phyloP scores from a whole-genome alignment of 352 stramenopile species.

The Globisporangium spiculum region DNA sequence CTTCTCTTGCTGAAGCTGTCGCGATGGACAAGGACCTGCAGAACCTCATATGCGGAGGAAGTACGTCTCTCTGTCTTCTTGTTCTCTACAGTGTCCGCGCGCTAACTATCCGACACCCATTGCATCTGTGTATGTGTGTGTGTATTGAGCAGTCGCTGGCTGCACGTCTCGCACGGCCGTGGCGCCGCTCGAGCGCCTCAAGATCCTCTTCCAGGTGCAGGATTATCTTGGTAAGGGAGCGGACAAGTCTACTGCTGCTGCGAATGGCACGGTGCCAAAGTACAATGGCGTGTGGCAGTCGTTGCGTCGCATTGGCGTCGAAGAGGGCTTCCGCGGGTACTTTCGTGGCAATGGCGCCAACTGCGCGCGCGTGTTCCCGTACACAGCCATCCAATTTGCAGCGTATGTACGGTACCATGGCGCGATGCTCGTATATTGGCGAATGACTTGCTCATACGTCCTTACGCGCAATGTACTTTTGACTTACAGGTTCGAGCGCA shows the following conservation, averaged over 20 bases:
- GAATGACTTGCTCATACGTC: background rate
- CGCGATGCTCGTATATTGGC: background rate
- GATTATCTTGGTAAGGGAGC: slow-evolving; percentile 40
- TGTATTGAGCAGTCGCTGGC: slow-evolving; percentile 44
- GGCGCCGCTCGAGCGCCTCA: slow-evolving; percentile 70
- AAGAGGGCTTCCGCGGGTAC: slow-evolving; percentile 61
- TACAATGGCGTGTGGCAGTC: slow-evolving; percentile 60
- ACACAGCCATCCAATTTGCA: slow-evolving; percentile 78
- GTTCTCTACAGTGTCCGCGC: background rate
- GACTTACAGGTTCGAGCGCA: slow-evolving; percentile 38
- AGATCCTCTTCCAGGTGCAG: slow-evolving; percentile 81
- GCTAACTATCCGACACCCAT: background rate
- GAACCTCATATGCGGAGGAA: slow-evolving; percentile 72
- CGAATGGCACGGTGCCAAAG: slow-evolving; percentile 20
- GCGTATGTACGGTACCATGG: slow-evolving; percentile 18
- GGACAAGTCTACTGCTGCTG: slow-evolving; percentile 18
- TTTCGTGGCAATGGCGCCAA: slow-evolving; percentile 84
- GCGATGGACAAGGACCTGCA: slow-evolving; percentile 44
- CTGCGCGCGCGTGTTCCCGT: slow-evolving; percentile 74
- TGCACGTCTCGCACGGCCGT: slow-evolving; percentile 69
- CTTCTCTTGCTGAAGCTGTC: background rate
- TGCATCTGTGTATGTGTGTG: background rate
- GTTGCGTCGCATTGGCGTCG: slow-evolving; percentile 53
- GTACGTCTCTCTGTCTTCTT: slow-evolving; percentile 29
- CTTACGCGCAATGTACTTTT: no score